Evolutionary conservation across 208 protist species (phyloP), one percentile per base, ranked within the genome.

Genomic region (Trypanosoma melophagium): DNA sequence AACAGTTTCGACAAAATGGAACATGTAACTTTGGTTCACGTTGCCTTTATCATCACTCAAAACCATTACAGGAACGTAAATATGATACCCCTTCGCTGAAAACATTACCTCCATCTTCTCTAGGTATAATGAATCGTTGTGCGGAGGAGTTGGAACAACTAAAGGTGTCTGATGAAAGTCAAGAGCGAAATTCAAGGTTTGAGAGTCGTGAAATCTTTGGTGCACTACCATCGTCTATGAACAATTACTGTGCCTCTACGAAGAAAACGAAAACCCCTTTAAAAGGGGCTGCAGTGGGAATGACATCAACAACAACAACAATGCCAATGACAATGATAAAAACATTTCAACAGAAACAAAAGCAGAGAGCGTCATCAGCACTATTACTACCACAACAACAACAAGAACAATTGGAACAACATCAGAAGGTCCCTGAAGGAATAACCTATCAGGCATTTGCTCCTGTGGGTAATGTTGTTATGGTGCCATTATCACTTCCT

Each of bases 31-130:
- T 84, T 64, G 90, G 90, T 10, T 78, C 85, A 13, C 82, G 86
- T 12, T 95, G 90, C 60, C 78, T 93, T 28, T 95, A 84, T 60
- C 85, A 90, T 56, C 90, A 95, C 75, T 41, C 55, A 13, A 47
- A 1, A 9, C 22, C 25, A 0, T 0, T 44, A 47, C 25, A 41
- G 9, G 19, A 38, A 19, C 19, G n/a, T 71, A 3, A 12, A 16
- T 1, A 58, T 10, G 58, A 78, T 8, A 19, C 21, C 17, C 10
- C 35, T 17, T n/a, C 22, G 12, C 0, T 24, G 22, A 54, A 25
- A 31, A 22, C 57, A 0, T n/a, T 14, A n/a, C 10, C 22, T 16
- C 22, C 47, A 17, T 9, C 12, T 53, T 57, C 54, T 13, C 44
- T 58, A 7, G 59, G 60, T 25, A 66, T 66, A 21, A 45, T 66